Conservation (phyloP, 306 rosid genomes). For the Trifolium subterraneum region DNA sequence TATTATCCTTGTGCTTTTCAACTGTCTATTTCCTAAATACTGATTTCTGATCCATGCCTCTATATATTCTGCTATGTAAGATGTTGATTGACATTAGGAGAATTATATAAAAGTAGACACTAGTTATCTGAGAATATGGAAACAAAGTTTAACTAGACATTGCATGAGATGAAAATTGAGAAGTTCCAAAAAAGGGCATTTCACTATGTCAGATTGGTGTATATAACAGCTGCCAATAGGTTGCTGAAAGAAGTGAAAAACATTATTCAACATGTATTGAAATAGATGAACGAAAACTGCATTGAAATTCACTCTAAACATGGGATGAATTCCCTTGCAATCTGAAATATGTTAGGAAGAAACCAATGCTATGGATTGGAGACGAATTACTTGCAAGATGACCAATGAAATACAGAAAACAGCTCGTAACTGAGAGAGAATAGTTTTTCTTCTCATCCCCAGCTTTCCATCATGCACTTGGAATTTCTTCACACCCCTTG, state of each 20-base stretch:
- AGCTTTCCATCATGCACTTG: background rate
- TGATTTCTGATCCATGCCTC: constrained; percentile 13
- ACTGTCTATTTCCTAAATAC: constrained; percentile 7
- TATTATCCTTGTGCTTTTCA: constrained; percentile 25
- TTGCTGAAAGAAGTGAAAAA: background rate
- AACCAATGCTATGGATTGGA: background rate
- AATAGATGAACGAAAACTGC: background rate
- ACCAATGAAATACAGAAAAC: background rate
- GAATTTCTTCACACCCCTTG: background rate
- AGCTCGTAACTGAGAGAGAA: background rate
- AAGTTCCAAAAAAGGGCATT: constrained; percentile 2
- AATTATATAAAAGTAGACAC: constrained; percentile 4
- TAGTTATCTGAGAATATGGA: constrained; percentile 10
- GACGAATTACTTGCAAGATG: background rate
- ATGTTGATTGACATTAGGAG: constrained; percentile 9
- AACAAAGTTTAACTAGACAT: background rate
- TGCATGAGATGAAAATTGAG: constrained; percentile 5
- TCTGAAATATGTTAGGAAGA: background rate
- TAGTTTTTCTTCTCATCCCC: background rate
- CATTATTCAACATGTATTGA: background rate
- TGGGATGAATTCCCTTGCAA: background rate
- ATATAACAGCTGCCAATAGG: no score
- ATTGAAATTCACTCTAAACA: constrained; percentile 5
- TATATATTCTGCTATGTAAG: constrained; percentile 8
- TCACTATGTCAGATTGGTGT: constrained; percentile 19